Evolutionary conservation across 148 eudicot genomes (phyloP).

Genomic region (Drosera capensis): DNA sequence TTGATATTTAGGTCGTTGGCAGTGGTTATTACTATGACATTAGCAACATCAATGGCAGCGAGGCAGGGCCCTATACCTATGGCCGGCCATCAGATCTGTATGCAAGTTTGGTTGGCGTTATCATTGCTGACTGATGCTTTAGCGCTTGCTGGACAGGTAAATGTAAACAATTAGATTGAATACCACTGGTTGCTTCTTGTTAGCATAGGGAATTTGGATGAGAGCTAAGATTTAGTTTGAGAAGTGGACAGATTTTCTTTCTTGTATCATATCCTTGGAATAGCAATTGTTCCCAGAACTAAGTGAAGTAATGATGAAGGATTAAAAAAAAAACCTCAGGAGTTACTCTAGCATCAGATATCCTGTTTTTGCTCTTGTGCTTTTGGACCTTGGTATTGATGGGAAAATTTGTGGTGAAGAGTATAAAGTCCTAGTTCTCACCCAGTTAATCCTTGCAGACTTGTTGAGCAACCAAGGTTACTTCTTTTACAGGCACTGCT

Average conservation of each 20-base stretch:
- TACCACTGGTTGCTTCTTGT: background rate
- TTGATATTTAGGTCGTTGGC: constrained; percentile 68
- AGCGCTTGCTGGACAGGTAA: constrained; percentile 92
- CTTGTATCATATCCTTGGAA: too few relatives aligned
- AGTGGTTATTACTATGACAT: constrained; percentile 60
- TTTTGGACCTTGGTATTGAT: too few relatives aligned
- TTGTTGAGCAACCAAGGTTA: background rate
- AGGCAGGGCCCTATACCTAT: constrained; percentile 72
- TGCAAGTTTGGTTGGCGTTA: constrained; percentile 83
- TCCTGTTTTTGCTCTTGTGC: too few relatives aligned
- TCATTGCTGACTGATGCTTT: constrained; percentile 95
- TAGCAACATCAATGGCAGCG: constrained; percentile 89
- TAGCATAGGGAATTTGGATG: background rate
- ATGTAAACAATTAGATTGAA: background rate
- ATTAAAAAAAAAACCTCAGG: too few relatives aligned
- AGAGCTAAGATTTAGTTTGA: too few relatives aligned
- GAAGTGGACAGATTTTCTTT: too few relatives aligned
- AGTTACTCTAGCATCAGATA: too few relatives aligned
- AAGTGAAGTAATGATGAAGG: too few relatives aligned
- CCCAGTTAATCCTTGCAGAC: background rate
- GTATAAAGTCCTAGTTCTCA: too few relatives aligned
- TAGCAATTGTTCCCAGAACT: too few relatives aligned
- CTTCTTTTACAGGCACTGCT: constrained; percentile 54
- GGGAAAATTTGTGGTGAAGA: too few relatives aligned
- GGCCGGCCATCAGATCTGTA: constrained; percentile 91